Evolutionary conservation across 2,329 filamentous ascomycete species (phyloP).

Genomic region (Coniosporium tulheliwenetii): DNA sequence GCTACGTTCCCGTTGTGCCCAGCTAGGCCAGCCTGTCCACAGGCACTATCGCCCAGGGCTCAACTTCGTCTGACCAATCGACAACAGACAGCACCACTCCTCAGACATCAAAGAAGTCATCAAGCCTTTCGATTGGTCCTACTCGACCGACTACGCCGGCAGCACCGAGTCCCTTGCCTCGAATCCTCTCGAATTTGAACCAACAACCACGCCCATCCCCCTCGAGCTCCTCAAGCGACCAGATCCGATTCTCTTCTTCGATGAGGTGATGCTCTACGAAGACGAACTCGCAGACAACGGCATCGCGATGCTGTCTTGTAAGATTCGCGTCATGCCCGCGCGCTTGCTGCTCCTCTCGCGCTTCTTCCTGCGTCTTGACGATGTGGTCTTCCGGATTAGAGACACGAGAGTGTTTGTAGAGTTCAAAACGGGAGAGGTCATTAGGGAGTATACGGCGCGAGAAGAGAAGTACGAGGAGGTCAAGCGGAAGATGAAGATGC

Average conservation of each 20-base stretch:
- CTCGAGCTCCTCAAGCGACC: conserved; percentile 73
- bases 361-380: conserved; percentile 86
- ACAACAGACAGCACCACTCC: conserved; percentile 55
- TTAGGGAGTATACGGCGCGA: conserved; percentile 79
- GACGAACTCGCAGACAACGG: conserved; percentile 97
- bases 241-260: conserved; percentile 92
- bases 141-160: conserved; percentile 76
- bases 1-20: too few relatives aligned
- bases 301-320: conserved; percentile 77
- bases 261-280: conserved; percentile 92
- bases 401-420: conserved; percentile 90
- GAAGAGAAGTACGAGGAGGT: conserved; percentile 70
- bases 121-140: conserved; percentile 96
- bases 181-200: conserved; percentile 20
- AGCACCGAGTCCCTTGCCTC: conserved; percentile 31
- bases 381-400: conserved; percentile 71
- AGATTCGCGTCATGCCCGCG: conserved; percentile 83
- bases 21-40: too few relatives aligned
- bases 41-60: not conserved
- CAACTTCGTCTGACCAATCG: conserved; percentile 1
- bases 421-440: conserved; percentile 61
- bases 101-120: conserved; percentile 85
- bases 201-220: conserved; percentile 49
- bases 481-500: conserved; percentile 37
- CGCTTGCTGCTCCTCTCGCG: conserved; percentile 71